Conservation (phyloP, 352 stramenopile genomes). For the Stramenopiles sp. region DNA sequence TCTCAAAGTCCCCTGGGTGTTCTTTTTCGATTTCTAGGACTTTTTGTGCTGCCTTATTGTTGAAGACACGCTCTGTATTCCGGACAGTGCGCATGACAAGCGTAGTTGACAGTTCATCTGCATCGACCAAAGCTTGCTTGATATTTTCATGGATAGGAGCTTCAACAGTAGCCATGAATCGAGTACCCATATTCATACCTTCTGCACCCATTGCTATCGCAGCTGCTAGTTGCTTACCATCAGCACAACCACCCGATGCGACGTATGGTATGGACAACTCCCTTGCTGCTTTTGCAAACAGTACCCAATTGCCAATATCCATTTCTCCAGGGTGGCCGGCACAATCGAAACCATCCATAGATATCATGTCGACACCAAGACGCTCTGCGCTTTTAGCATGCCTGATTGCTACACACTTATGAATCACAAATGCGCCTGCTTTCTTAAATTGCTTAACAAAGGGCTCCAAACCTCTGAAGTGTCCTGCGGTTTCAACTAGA, state of each 20-base stretch:
- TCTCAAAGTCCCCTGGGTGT: conserved; percentile 23
- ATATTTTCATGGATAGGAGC: conserved; percentile 23
- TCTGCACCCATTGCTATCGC: conserved; percentile 26
- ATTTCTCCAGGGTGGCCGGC: conserved; percentile 30
- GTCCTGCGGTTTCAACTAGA: conserved; percentile 29
- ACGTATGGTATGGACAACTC: conserved; percentile 22
- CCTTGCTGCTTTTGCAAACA: conserved; percentile 24
- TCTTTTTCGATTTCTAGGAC: conserved; percentile 26
- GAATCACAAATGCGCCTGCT: conserved; percentile 27
- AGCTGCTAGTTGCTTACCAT: conserved; percentile 26
- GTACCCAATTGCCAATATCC: conserved; percentile 29
- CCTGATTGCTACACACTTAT: conserved; percentile 31
- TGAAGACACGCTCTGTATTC: conserved; percentile 28
- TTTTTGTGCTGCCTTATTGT: conserved; percentile 25
- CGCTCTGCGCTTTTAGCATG: conserved; percentile 26
- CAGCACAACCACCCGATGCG: conserved; percentile 25
- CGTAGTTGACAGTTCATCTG: conserved; percentile 24
- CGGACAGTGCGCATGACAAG: conserved; percentile 26
- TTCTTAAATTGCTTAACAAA: conserved; percentile 28
- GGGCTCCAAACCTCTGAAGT: conserved; percentile 15
- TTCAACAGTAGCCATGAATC: conserved; percentile 29
- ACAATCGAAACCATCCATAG: conserved; percentile 31
- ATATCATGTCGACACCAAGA: conserved; percentile 29
- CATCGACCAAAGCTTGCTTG: conserved; percentile 26
- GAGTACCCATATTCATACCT: conserved; percentile 29